Conservation (phyloP, 2,329 filamentous ascomycete species). For the Dendryphion nanum region DNA sequence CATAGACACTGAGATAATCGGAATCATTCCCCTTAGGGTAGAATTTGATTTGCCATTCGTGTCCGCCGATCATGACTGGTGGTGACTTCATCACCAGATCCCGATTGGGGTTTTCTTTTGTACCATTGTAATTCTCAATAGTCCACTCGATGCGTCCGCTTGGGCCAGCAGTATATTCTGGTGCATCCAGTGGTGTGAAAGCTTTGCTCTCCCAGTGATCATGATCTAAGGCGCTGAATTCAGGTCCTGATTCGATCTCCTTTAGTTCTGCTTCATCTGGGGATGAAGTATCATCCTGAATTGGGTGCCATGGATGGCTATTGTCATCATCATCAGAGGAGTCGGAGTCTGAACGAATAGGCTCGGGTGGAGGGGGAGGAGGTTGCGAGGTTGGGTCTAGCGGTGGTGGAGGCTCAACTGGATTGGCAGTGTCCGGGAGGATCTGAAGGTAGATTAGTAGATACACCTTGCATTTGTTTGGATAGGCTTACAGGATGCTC, state of each 20-base stretch:
- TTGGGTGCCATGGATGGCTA: constrained; percentile 49
- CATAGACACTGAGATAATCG: constrained; percentile 58
- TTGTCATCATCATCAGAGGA: constrained; percentile 39
- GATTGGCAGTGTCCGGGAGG: constrained; percentile 10
- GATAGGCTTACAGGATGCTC: constrained; percentile 6
- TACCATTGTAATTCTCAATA: constrained; percentile 59
- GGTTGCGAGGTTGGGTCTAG: constrained; percentile 21
- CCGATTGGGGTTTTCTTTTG: constrained; percentile 58
- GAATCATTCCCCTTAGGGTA: constrained; percentile 62
- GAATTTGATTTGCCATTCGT: constrained; percentile 66
- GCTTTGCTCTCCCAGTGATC: constrained; percentile 59
- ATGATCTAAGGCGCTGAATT: constrained; percentile 58
- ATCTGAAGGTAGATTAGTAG: too few species aligned
- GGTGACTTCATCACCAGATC: constrained; percentile 60
- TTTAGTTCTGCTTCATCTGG: constrained; percentile 59
- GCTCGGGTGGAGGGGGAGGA: constrained; percentile 32
- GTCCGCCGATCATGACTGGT: constrained; percentile 55
- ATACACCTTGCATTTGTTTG: too few species aligned
- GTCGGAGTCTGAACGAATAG: constrained; percentile 29
- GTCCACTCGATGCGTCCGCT: constrained; percentile 60
- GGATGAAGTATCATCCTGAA: constrained; percentile 55
- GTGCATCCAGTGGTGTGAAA: constrained; percentile 57
- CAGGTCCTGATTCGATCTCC: constrained; percentile 52
- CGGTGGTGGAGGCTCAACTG: constrained; percentile 17
- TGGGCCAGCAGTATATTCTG: constrained; percentile 54